Base-by-base conservation (phyloP, 2,329 filamentous ascomycete species). In the Alternaria arbusti region DNA sequence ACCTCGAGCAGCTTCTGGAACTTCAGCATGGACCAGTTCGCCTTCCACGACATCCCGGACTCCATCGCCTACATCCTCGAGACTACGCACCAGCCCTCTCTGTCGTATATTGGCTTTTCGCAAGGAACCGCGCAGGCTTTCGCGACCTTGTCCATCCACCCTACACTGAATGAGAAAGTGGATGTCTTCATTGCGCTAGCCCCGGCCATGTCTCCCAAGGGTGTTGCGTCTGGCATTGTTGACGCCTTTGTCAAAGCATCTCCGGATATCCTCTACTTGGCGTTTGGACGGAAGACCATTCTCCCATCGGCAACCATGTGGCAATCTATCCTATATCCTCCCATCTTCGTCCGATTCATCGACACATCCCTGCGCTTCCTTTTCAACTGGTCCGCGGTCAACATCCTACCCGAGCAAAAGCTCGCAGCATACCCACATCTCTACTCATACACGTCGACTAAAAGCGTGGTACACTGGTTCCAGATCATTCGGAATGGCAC, bases 401-500 rank as follows among this genome's bases (percentile, higher is more conserved):
- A 98, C 78, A 97, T 99, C 65, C 89, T 89, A 9, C 83, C 88
- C 1, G 90, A 91, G 61, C 96, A 99, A 80, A 99, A 99, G 77
- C 87, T 99, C 17, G 96, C 96, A 3, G 94, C 94, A 1, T 99
- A 99, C 78, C 91, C 95, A 10, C 96, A 99, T 82, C 84, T 99
- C 0, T 99, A 97, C 83, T 97, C 94, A 0, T 98, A 95, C 79
- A 97, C 95, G 0, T 97, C 93, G 78, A 97, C 94, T 61, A 99
- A 99, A 82, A 94, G 91, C 20, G 94, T 99, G 9, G 96, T 99
- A 0, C 96, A 99, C 78, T 99, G 96, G 96, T 99, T 99, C 79
- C 96, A 99, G 78, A 97, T 99, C 77, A 99, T 99, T 73, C 91
- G 96, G 68, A 97, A 95, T 74, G 92, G 93, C 73, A 94, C 89